Evolutionary conservation across 1,139 yeast species (phyloP).

Genomic region (Maudiozyma humilis): DNA sequence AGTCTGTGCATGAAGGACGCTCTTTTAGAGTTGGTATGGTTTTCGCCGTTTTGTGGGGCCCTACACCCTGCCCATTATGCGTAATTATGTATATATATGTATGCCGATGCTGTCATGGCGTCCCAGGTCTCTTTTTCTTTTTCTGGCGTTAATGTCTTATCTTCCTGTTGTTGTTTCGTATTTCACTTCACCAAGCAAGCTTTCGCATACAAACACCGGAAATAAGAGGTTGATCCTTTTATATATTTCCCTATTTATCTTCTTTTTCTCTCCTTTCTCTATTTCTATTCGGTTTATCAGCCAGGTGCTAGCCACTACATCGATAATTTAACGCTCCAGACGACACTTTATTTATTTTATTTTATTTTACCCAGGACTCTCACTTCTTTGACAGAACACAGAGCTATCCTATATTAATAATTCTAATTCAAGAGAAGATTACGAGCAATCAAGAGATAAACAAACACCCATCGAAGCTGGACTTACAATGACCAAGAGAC

Average conservation of each 20-base stretch:
- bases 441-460: slow-evolving; percentile 1
- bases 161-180: no score
- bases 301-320: background rate
- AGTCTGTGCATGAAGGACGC: no score
- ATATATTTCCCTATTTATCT: background rate
- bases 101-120: background rate
- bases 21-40: no score
- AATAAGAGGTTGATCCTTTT: slow-evolving; percentile 3
- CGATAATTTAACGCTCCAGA: background rate
- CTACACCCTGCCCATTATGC: background rate
- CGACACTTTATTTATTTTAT: background rate
- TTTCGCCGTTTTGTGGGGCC: no score
- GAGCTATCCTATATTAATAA: no score
- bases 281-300: background rate
- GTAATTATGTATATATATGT: background rate
- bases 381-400: background rate
- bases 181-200: background rate
- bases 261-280: background rate
- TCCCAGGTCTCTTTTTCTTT: background rate
- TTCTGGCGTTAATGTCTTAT: background rate
- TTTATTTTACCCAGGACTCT: background rate
- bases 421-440: background rate
- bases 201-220: background rate
- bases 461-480: slow-evolving; percentile 36
- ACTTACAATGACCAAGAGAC: slow-evolving; percentile 6